These are phyloP conservation scores for Calonectria fujianensis DNA, from an alignment of 2,329 filamentous ascomycete genomes.

Conservation along the genomic window DNA sequence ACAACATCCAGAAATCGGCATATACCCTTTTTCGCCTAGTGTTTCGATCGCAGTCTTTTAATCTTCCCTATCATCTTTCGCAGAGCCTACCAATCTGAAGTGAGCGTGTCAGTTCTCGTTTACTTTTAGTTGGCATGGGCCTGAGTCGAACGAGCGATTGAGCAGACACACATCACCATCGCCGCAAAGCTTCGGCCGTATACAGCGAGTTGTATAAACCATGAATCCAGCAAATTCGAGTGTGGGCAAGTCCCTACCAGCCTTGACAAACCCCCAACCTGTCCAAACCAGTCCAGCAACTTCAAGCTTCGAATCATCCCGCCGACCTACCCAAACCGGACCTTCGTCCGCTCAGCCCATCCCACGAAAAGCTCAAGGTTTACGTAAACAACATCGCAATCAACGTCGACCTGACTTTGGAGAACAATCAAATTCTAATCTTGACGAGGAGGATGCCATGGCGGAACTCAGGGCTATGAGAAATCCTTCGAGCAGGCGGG, in stretches of 20 bases:
- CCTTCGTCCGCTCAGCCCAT: conserved; percentile 59
- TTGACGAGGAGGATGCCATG: conserved; percentile 90
- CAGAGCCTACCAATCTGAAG: neutral
- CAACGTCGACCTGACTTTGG: conserved; percentile 80
- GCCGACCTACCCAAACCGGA: conserved; percentile 66
- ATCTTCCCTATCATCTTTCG: conserved; percentile 9
- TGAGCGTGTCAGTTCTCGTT: neutral
- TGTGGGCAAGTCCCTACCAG: conserved; percentile 72
- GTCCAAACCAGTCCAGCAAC: conserved; percentile 65
- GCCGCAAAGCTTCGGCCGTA: conserved; percentile 7
- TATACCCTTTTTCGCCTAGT: conserved; percentile 32
- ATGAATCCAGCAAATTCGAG: conserved; percentile 60
- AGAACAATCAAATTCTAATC: conserved; percentile 58
- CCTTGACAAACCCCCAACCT: conserved; percentile 63
- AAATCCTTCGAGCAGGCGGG: conserved; percentile 82
- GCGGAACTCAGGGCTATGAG: conserved; percentile 81
- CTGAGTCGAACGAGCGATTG: conserved; percentile 38
- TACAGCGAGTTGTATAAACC: conserved; percentile 40
- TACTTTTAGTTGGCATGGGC: conserved; percentile 20
- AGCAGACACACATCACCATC: conserved; percentile 34
- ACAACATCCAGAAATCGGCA: conserved; percentile 39
- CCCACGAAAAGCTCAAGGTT: conserved; percentile 84
- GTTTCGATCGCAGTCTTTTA: neutral
- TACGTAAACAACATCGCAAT: conserved; percentile 88
- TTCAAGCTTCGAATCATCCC: conserved; percentile 70